Evolutionary conservation across 768 basidiomycete species (phyloP), one percentile per base, ranked within the genome.

Genomic region (Mycena latifolia): DNA sequence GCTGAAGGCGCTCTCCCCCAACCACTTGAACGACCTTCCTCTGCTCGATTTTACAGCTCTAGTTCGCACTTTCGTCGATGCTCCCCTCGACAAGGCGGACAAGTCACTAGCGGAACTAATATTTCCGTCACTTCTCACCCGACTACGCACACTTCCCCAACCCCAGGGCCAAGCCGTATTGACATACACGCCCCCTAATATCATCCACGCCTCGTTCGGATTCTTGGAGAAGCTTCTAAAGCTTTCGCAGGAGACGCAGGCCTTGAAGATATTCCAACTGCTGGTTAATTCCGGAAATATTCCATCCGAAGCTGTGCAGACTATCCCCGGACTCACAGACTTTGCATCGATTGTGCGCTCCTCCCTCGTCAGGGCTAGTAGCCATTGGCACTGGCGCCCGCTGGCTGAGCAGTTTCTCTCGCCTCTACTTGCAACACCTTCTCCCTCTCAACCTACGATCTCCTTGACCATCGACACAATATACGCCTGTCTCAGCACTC

Each of bases 321-420:
- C 76, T 45, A 71, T 78, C 17, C 80, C 84, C 41, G 72, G 71
- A 33, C 66, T 75, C 17, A 74, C 77, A 1, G 80, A 86, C 66
- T 82, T 87, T 52, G 72, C 77, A 24, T 75, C 83, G 22, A 84
- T 90, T 55, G 76, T 91, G 25, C 77, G 79, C 25, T 78, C 83
- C 27, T 80, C 85, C 15, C 72, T 90, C 35, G 79, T 86, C 12
- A 82, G 83, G 48, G 80, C 89, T 9, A 84, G 86, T 66, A 70
- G 88, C 41, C 79, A 84, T 66, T 89, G 86, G 85, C 78, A 82
- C 45, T 89, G 86, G 87, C 76, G 79, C 53, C 59, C 71, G 28
- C 77, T 81, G 41, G 86, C 86, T 2, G 72, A 80, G 15, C 70
- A 61, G 10, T 74, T 88, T 31, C 72, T 88, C 47, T 72, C 71